These are phyloP conservation scores for Aspergillus nomiae DNA, from an alignment of 2,329 filamentous ascomycete species.

Conservation along the genomic window DNA sequence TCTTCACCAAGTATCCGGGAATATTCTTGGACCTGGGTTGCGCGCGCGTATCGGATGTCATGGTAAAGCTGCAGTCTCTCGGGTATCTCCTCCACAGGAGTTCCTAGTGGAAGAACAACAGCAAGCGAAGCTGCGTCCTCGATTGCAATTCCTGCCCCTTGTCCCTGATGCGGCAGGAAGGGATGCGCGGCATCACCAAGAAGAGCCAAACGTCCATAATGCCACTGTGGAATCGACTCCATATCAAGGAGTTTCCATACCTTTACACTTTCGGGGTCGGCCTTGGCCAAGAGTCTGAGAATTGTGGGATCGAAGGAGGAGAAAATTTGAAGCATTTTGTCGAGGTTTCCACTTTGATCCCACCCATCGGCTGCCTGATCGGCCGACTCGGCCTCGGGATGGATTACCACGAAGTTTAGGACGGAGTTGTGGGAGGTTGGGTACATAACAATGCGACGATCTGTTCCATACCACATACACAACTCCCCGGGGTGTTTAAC, in stretches of 20 bases:
- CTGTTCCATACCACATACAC: conserved; percentile 41
- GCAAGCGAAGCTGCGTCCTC: conserved; percentile 64
- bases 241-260: conserved; percentile 64
- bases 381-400: conserved; percentile 46
- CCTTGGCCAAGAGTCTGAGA: conserved; percentile 34
- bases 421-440: conserved; percentile 46
- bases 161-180: conserved; percentile 63
- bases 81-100: conserved; percentile 47
- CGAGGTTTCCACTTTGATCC: conserved; percentile 5
- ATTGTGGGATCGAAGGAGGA: conserved; percentile 44
- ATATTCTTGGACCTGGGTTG: conserved; percentile 55
- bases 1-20: conserved; percentile 49
- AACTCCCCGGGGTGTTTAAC: conserved; percentile 40
- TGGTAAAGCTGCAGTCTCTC: conserved; percentile 61
- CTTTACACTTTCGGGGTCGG: conserved; percentile 47
- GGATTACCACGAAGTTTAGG: conserved; percentile 54
- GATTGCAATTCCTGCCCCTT: conserved; percentile 64
- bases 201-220: conserved; percentile 54
- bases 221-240: conserved; percentile 57
- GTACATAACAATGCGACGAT: conserved; percentile 49
- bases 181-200: conserved; percentile 69
- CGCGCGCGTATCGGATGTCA: conserved; percentile 57
- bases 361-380: conserved; percentile 33
- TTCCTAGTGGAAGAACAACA: conserved; percentile 54
- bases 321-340: conserved; percentile 14